These are phyloP conservation scores for Pythium apleroticum DNA, from an alignment of 352 stramenopile species.

Conservation along the genomic window DNA sequence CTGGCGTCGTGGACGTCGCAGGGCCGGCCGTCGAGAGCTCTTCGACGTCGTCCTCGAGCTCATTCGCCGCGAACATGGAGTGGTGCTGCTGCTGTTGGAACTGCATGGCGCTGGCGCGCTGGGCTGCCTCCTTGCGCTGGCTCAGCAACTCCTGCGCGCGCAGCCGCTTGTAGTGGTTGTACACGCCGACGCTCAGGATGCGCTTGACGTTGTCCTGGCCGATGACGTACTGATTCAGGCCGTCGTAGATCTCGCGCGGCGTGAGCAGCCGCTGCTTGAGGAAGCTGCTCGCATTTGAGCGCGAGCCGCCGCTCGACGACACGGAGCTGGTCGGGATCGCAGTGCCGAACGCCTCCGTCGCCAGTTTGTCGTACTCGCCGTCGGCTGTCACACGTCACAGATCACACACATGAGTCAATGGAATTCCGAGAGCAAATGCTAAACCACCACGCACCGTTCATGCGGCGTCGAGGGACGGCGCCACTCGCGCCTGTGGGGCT, in stretches of 20 bases:
- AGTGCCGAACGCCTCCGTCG: slow-evolving; percentile 47
- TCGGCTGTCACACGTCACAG: slow-evolving; percentile 35
- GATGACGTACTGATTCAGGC: slow-evolving; percentile 97
- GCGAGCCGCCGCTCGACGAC: slow-evolving; percentile 10
- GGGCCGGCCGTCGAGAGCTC: slow-evolving; percentile 23
- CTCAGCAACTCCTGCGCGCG: slow-evolving; percentile 60
- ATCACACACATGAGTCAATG: background rate
- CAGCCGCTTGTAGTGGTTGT: slow-evolving; percentile 99
- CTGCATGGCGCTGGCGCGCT: slow-evolving; percentile 17
- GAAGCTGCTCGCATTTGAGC: slow-evolving; percentile 1
- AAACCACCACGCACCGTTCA: slow-evolving; percentile 55
- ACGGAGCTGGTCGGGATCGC: slow-evolving; percentile 10
- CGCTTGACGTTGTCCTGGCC: slow-evolving; percentile 97
- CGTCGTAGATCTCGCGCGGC: slow-evolving; percentile 92
- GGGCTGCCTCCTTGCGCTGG: slow-evolving; percentile 42
- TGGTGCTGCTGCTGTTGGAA: slow-evolving; percentile 31
- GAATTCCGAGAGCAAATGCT: too few relatives aligned
- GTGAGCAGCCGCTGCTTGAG: slow-evolving; percentile 71
- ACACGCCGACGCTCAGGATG: slow-evolving; percentile 93
- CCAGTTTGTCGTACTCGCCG: slow-evolving; percentile 73
- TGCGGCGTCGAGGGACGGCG: slow-evolving; percentile 34
- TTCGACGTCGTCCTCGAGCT: slow-evolving; percentile 27
- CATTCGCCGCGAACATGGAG: slow-evolving; percentile 33
- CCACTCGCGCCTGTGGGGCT: background rate
- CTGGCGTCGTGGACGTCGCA: slow-evolving; percentile 4